Percentiles rank a stretch among this genome's conserved stretches.
Evolutionary conservation across 768 basidiomycete genomes (phyloP).

Genomic region (Pleurotus platypus): DNA sequence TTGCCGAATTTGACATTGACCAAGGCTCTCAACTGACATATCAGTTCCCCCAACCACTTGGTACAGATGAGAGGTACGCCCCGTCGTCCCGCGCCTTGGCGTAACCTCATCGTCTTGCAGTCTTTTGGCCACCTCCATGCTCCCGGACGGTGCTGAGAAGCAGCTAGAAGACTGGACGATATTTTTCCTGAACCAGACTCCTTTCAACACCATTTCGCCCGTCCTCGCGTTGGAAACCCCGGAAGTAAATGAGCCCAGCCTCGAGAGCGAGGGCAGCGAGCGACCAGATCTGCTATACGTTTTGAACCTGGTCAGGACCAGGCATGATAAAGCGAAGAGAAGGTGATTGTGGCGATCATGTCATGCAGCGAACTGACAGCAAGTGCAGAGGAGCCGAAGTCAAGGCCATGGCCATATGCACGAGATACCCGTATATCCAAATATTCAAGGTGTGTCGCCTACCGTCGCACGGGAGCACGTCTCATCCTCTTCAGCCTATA

Average conservation of each 20-base stretch:
- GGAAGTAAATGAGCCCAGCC: constrained; percentile 29
- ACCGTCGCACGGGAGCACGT: not conserved
- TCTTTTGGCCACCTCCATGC: constrained; percentile 93
- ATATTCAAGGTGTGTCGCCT: constrained; percentile 76
- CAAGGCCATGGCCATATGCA: constrained; percentile 92
- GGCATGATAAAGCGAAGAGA: constrained; percentile 74
- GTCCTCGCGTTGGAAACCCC: constrained; percentile 70
- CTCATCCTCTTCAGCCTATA: constrained; percentile 61
- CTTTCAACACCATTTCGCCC: constrained; percentile 82
- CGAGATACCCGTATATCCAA: constrained; percentile 90
- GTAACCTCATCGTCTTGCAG: constrained; percentile 25
- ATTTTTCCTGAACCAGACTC: constrained; percentile 95
- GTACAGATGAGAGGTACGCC: constrained; percentile 88
- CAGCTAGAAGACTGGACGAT: constrained; percentile 97
- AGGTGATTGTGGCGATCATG: constrained; percentile 50
- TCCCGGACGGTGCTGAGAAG: constrained; percentile 96
- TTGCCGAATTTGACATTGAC: constrained; percentile 99
- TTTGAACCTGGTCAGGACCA: constrained; percentile 86
- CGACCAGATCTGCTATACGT: constrained; percentile 74
- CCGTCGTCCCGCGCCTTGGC: constrained; percentile 2
- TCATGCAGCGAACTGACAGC: not conserved
- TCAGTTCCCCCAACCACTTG: constrained; percentile 93
- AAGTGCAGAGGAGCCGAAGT: constrained; percentile 80
- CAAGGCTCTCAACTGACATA: constrained; percentile 91
- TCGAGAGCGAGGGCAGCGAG: constrained; percentile 33